Base-by-base conservation (phyloP, 1,284 basidiomycete genomes). In the Dichomitus squalens region DNA sequence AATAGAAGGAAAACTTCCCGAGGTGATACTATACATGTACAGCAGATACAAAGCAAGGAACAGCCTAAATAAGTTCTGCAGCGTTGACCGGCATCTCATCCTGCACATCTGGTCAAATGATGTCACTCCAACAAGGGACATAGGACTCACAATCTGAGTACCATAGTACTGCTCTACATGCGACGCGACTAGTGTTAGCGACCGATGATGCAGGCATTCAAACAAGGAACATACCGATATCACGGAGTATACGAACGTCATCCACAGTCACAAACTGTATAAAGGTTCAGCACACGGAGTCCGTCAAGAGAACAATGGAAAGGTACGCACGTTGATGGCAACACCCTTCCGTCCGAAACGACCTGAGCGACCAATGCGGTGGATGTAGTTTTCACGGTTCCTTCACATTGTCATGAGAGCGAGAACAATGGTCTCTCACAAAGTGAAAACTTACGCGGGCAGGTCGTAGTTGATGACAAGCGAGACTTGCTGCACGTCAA, bases 321-420 rank as follows among this genome's bases (percentile, higher is more conserved):
- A 20, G 31, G 11, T 14, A 78, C 82, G 58, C 70, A 93, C 92
- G 75, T 90, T 97, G 75, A 92, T 94, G 53, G 87, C 95, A 66
- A 93, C 95, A 79, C 95, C 95, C 75, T 96, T 96, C 64, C 95
- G 83, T 64, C 95, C 95, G 73, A 97, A 98, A 56, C 96, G 91
- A 68, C 96, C 96, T 53, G 92, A 94, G 57, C 95, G 88, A 75
- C 96, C 96, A 68, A 98, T 98, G 68, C 96, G 89, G 78, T 98
- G 96, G 65, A 99, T 96, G 78, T 99, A 99, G 76, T 98, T 97
- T 81, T 98, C 96, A 83, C 95, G 94, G 74, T 95, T 95, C 63
- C 90, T 92, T 64, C 61, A 47, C 44, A 33, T 20, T 20, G 14
- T 46, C 29, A 38, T 34, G 46, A 18, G 14, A 23, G 39, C 34